Percentiles rank a stretch among this genome's conserved stretches.
phyloP scores from a whole-genome alignment of 2,329 filamentous ascomycete species.

The Botryotinia calthae region DNA sequence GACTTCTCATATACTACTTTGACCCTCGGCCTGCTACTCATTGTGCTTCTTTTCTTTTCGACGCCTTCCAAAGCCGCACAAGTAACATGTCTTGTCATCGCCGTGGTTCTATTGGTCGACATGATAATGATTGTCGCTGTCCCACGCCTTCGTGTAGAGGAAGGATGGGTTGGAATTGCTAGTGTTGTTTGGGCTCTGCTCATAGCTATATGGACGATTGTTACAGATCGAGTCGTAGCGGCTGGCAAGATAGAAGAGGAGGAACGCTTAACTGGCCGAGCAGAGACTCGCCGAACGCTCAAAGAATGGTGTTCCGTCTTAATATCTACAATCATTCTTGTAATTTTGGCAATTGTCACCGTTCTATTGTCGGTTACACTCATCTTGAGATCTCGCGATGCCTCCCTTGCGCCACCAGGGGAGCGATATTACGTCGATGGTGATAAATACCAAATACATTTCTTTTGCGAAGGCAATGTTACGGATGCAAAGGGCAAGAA shows the following conservation, averaged over 20 bases:
- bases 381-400: conserved; percentile 75
- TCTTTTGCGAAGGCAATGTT: conserved; percentile 78
- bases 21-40: conserved; percentile 70
- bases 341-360: conserved; percentile 64
- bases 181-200: conserved; percentile 81
- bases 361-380: conserved; percentile 78
- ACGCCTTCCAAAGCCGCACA: conserved; percentile 78
- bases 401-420: conserved; percentile 70
- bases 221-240: conserved; percentile 77
- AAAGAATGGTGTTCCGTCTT: conserved; percentile 82
- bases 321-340: conserved; percentile 67
- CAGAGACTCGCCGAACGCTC: conserved; percentile 78
- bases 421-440: conserved; percentile 77
- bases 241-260: conserved; percentile 95
- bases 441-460: conserved; percentile 80
- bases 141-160: conserved; percentile 71
- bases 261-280: conserved; percentile 82
- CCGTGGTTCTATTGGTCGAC: conserved; percentile 66
- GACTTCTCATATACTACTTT: conserved; percentile 81
- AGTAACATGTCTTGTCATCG: conserved; percentile 66
- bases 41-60: conserved; percentile 82
- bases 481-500: conserved; percentile 53
- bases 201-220: conserved; percentile 74
- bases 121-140: conserved; percentile 78
- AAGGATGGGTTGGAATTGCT: conserved; percentile 86